Conservation (phyloP, 352 stramenopile genomes). For the Lagenidium giganteum region DNA sequence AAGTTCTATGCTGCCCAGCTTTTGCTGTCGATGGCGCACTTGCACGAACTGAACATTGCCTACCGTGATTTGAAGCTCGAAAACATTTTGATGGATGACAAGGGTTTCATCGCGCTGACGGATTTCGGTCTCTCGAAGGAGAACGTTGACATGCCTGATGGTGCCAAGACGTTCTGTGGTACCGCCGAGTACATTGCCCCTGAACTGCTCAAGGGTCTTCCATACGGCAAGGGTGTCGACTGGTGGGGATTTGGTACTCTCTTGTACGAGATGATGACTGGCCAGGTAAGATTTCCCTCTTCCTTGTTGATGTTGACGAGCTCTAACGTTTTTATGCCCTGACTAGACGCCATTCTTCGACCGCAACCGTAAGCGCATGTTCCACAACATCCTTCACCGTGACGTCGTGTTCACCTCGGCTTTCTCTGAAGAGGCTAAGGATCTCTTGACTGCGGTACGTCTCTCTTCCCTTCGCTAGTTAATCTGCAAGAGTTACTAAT, state of each 20-base stretch:
- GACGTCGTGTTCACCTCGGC: conserved; percentile 83
- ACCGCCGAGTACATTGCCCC: conserved; percentile 92
- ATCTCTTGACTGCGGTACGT: conserved; percentile 60
- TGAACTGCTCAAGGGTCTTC: conserved; percentile 85
- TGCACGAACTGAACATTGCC: conserved; percentile 92
- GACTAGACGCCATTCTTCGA: conserved; percentile 92
- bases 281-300: conserved; percentile 29
- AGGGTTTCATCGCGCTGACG: conserved; percentile 90
- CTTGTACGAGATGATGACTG: conserved; percentile 95
- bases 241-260: conserved; percentile 94
- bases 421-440: conserved; percentile 87
- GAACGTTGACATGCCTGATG: conserved; percentile 83
- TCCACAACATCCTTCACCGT: conserved; percentile 90
- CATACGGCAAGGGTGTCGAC: conserved; percentile 89
- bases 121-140: conserved; percentile 93
- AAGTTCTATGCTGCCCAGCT: conserved; percentile 91
- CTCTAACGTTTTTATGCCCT: conserved; percentile 1
- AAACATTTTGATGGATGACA: conserved; percentile 93
- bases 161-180: conserved; percentile 91
- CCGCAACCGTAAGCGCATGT: conserved; percentile 94
- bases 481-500: neutral
- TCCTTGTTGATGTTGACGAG: conserved; percentile 1
- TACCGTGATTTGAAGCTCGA: conserved; percentile 95
- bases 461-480: neutral
- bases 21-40: conserved; percentile 87